Base-by-base conservation (phyloP, 2,329 filamentous ascomycete species). In the Neopestalotiopsis sp. region DNA sequence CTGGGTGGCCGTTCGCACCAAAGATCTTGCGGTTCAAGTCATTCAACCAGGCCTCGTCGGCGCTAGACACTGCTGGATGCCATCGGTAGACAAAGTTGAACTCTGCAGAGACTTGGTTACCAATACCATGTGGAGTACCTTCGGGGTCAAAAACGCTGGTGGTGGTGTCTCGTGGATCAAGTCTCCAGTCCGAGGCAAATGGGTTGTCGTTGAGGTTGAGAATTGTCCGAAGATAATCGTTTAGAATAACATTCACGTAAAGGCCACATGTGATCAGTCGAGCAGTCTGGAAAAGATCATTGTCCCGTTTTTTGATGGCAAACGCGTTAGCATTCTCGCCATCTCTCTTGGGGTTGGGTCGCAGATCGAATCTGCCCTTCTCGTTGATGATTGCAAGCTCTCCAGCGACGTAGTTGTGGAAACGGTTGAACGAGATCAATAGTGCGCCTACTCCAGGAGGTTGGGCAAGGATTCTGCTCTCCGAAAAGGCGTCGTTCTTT, bases 1-100 rank as follows among this genome's bases (percentile, higher is more conserved):
- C 20, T 38, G 32, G 24, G 3, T 53, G 65, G 58, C 38, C 30
- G 5, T 6, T 20, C 5, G 30, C 56, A 28, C 13, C 28, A 9
- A 61, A 57, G n/a, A 28, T 28, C 34, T 56, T 7, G 17, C 58
- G 57, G 9, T 45, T 32, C 12, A 56, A 3, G 14, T 53, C 32
- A 7, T n/a, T 32, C 20, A 42, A n/a, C 66, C 58, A 61, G 7
- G 45, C 20, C 58, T 61, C 66, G 53, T 67, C 58, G 12, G 38
- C 2, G 4, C 17, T 17, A 12, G 66, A 5, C 82, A 86, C 2
- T 84, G 34, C n/a, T 12, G 32, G 6, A 32, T 67, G 66, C 66
- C 64, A 97, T 71, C 94, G 87, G 79, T 97, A 97, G 73, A 92
- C 92, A 10, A 97, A 85, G 76, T 96, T 97, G 85, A 97, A 97